Base-by-base conservation (phyloP, 768 basidiomycete species). In the Sporobolomyces phaffii region DNA sequence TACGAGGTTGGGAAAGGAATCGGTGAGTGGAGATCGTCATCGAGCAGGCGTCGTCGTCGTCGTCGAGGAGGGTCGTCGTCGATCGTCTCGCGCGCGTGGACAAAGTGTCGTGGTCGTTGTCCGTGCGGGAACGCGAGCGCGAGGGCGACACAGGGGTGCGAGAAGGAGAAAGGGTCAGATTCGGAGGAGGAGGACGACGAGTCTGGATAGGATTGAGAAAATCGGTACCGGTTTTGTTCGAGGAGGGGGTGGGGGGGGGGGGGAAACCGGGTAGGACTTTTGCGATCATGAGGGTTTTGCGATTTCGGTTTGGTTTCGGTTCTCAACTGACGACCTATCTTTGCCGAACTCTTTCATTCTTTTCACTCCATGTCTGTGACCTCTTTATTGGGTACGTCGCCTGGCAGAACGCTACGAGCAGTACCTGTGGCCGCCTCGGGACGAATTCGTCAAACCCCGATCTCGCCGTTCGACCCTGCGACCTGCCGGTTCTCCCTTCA, bases 1-100 rank as follows among this genome's bases (percentile, higher is more conserved):
- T 99, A 84, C 77, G 84, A 87, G 61, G 79, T 96, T 40, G 83
- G 85, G 9, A 80, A 82, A 40, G 84, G 68, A 2, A 51, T 61
- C 1, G 68, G 74, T 75, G 70, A 73, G 75, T 69, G 64, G 54
- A 43, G n/a, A 40, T n/a, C n/a, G n/a, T n/a, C n/a, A n/a, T n/a
- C n/a, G n/a, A n/a, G n/a, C n/a, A n/a, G n/a, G n/a, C n/a, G n/a
- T n/a, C n/a, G n/a, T n/a, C n/a, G n/a, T n/a, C n/a, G n/a, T n/a
- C n/a, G n/a, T n/a, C n/a, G n/a, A n/a, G n/a, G n/a, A n/a, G n/a
- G n/a, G n/a, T n/a, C n/a, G n/a, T n/a, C n/a, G n/a, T n/a, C n/a
- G n/a, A n/a, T n/a, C n/a, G n/a, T n/a, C n/a, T n/a, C n/a, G n/a
- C n/a, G n/a, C n/a, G n/a, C n/a, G n/a, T n/a, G n/a, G n/a, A n/a